Conservation (phyloP, 2,329 filamentous ascomycete genomes). For the Proliferodiscus dingleyae region DNA sequence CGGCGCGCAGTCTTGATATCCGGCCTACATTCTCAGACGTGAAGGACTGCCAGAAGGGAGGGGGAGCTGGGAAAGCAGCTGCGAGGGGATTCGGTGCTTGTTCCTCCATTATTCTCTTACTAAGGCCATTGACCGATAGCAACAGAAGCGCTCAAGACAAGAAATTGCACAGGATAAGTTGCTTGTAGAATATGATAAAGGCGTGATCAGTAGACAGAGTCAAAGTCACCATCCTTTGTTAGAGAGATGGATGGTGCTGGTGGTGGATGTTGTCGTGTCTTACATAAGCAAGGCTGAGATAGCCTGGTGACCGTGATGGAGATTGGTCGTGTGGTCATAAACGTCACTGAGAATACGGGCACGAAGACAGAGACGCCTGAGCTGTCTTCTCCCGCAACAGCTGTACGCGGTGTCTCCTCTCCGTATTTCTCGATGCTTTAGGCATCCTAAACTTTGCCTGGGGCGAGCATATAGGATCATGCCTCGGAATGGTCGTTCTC, state of each 20-base stretch:
- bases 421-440: conserved; percentile 9
- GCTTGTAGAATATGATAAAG: too few species aligned
- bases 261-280: neutral
- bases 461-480: conserved; percentile 10
- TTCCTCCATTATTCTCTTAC: conserved; percentile 51
- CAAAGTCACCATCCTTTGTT: too few species aligned
- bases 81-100: conserved; percentile 45
- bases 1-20: conserved; percentile 43
- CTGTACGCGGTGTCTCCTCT: conserved; percentile 5
- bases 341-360: neutral
- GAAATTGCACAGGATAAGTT: too few species aligned
- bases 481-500: conserved; percentile 19
- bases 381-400: neutral
- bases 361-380: neutral
- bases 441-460: conserved; percentile 3
- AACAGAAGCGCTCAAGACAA: too few species aligned
- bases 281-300: conserved; percentile 8
- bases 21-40: conserved; percentile 67
- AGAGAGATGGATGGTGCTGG: neutral
- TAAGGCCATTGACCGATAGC: neutral
- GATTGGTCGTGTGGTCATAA: neutral
- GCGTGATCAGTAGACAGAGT: too few species aligned
- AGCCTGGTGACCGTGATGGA: too few species aligned
- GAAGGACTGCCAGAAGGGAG: conserved; percentile 86
- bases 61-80: conserved; percentile 77